Percentiles rank a stretch among this genome's conserved stretches.
These are phyloP conservation scores for Triangularia setosa DNA, from an alignment of 2,329 filamentous ascomycete species.

Conservation along the genomic window DNA sequence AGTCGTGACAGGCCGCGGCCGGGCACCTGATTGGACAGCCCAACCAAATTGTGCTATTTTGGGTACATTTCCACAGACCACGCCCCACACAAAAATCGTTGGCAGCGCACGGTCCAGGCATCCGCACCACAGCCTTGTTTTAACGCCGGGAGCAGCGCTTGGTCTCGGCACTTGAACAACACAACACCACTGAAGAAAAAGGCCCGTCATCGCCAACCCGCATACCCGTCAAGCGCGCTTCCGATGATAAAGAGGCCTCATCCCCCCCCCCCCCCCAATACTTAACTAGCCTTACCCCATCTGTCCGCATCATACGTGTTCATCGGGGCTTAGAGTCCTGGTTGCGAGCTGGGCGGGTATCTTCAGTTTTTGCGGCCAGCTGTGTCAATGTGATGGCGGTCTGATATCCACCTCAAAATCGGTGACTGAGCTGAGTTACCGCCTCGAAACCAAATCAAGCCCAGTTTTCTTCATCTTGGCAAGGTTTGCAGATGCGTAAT, in stretches of 20 bases:
- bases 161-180: slow-evolving; percentile 8
- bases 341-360: not conserved
- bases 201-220: slow-evolving; percentile 11
- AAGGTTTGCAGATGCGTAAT: not conserved
- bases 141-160: not conserved
- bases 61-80: not conserved
- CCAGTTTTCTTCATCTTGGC: not conserved
- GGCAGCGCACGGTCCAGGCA: slow-evolving; percentile 14
- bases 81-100: slow-evolving; percentile 6
- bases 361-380: not conserved
- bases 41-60: slow-evolving; percentile 19
- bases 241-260: slow-evolving; percentile 13
- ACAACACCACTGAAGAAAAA: not conserved
- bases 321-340: not conserved
- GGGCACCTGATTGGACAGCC: slow-evolving; percentile 20
- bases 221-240: not conserved
- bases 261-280: not conserved
- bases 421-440: not conserved
- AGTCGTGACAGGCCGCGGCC: slow-evolving; percentile 13
- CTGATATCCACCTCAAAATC: not conserved
- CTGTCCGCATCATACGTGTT: not conserved
- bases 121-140: slow-evolving; percentile 5
- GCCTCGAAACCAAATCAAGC: not conserved
- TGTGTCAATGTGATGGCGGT: not conserved
- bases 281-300: not conserved